Conservation (phyloP, 228 moss, liverwort and hornwort genomes). For the Sphagnum magellanicum region DNA sequence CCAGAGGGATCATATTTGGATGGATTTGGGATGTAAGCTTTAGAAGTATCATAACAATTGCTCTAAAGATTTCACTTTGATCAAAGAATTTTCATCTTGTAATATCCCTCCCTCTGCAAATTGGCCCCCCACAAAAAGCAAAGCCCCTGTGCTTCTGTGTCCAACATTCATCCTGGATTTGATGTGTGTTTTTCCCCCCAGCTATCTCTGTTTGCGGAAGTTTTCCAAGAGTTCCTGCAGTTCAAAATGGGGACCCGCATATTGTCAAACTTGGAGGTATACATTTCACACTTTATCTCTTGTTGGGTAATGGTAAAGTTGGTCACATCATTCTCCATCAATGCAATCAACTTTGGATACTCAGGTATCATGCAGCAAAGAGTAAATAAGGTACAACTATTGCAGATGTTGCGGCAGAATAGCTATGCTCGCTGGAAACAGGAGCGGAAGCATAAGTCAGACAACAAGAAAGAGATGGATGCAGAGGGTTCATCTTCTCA, state of each 20-base stretch:
- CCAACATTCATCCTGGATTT: too few species aligned
- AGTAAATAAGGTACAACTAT: neutral
- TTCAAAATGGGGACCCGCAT: slow-evolving; percentile 79
- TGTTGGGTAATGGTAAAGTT: neutral
- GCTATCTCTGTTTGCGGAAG: slow-evolving; percentile 93
- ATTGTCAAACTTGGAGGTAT: slow-evolving; percentile 70
- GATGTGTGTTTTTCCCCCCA: slow-evolving; percentile 10
- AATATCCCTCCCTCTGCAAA: too few species aligned
- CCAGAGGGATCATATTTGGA: too few species aligned
- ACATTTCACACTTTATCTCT: neutral
- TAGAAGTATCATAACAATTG: too few species aligned
- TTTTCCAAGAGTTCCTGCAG: slow-evolving; percentile 85
- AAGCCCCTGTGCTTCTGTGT: too few species aligned
- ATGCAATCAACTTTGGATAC: too few species aligned
- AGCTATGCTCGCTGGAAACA: slow-evolving; percentile 55
- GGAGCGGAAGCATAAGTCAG: slow-evolving; percentile 80
- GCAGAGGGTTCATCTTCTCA: slow-evolving; percentile 78
- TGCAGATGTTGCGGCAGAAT: slow-evolving; percentile 59
- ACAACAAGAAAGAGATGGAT: slow-evolving; percentile 62
- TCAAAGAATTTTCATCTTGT: too few species aligned
- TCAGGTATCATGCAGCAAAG: too few species aligned
- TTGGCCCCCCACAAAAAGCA: too few species aligned
- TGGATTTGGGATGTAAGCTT: too few species aligned
- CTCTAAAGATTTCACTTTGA: too few species aligned
- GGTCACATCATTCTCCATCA: too few species aligned